Evolutionary conservation across 768 basidiomycete genomes (phyloP).

Genomic region (Amanita inopinata): DNA sequence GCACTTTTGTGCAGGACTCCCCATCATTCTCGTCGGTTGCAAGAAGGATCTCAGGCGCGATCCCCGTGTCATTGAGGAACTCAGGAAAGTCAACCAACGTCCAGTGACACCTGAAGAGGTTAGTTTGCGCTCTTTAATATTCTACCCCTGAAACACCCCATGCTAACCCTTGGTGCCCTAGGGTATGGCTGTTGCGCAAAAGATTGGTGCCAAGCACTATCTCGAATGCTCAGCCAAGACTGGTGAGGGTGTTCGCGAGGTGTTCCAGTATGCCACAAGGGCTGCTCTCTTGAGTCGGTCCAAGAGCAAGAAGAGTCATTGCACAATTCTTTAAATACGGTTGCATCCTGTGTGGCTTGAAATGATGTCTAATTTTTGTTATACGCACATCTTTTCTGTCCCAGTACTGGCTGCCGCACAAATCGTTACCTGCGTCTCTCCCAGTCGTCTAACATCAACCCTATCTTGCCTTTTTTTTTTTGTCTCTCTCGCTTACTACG

Average conservation of each 20-base stretch:
- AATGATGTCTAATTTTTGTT: background rate
- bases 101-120: slow-evolving; percentile 94
- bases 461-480: background rate
- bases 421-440: background rate
- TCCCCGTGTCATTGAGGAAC: slow-evolving; percentile 85
- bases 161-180: slow-evolving; percentile 20
- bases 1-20: slow-evolving; percentile 92
- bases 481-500: background rate
- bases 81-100: slow-evolving; percentile 88
- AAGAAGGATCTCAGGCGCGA: slow-evolving; percentile 98
- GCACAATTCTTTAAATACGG: slow-evolving; percentile 21
- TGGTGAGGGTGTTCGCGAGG: slow-evolving; percentile 94
- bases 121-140: slow-evolving; percentile 13
- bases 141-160: background rate
- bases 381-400: background rate
- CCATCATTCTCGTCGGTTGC: slow-evolving; percentile 96
- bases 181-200: slow-evolving; percentile 92
- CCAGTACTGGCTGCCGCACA: background rate
- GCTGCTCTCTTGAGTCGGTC: slow-evolving; percentile 69
- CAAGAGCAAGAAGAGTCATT: slow-evolving; percentile 32
- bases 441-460: background rate
- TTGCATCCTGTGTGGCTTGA: background rate
- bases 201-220: slow-evolving; percentile 95
- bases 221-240: slow-evolving; percentile 96
- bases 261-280: slow-evolving; percentile 96